A percentile compares a stretch with the other conserved stretches of the same genome.
Evolutionary conservation across 2,329 filamentous ascomycete genomes (phyloP).

Genomic region (Scorias spongiosa): DNA sequence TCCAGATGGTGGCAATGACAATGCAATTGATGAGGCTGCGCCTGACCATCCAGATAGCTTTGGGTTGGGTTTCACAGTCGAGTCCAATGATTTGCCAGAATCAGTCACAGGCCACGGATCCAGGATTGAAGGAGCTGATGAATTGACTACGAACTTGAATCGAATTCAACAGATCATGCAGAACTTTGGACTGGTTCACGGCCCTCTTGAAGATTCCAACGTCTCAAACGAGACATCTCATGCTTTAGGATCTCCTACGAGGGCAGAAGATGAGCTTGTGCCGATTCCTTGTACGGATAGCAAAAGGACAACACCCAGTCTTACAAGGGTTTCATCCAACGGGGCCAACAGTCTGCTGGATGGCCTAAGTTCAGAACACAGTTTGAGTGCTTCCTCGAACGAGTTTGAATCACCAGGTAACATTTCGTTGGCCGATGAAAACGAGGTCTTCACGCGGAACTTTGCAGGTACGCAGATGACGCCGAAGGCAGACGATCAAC

Average conservation of each 20-base stretch:
- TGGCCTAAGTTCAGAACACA: constrained; percentile 4
- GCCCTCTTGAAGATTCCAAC: not conserved
- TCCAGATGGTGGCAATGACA: not conserved
- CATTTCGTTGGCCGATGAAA: not conserved
- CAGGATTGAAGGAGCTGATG: not conserved
- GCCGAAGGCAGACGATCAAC: constrained; percentile 2
- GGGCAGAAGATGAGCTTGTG: not conserved
- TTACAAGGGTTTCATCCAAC: constrained; percentile 12
- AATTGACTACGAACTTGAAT: not conserved
- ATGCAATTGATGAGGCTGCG: not conserved
- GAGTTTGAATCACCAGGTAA: not conserved
- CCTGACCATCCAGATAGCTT: not conserved
- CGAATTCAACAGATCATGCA: not conserved
- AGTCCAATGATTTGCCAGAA: not conserved
- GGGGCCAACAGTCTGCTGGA: constrained; percentile 10
- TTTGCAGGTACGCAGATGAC: constrained; percentile 4
- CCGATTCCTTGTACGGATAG: not conserved
- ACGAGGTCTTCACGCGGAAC: constrained; percentile 3
- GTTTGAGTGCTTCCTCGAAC: not conserved
- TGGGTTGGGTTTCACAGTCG: not conserved
- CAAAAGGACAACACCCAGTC: constrained; percentile 8
- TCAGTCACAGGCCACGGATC: not conserved
- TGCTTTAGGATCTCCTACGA: not conserved
- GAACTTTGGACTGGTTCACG: not conserved
- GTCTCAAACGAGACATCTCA: not conserved